Evolutionary conservation across 2,329 filamentous ascomycete genomes (phyloP).

Genomic region (Paracamarosporium sp.): DNA sequence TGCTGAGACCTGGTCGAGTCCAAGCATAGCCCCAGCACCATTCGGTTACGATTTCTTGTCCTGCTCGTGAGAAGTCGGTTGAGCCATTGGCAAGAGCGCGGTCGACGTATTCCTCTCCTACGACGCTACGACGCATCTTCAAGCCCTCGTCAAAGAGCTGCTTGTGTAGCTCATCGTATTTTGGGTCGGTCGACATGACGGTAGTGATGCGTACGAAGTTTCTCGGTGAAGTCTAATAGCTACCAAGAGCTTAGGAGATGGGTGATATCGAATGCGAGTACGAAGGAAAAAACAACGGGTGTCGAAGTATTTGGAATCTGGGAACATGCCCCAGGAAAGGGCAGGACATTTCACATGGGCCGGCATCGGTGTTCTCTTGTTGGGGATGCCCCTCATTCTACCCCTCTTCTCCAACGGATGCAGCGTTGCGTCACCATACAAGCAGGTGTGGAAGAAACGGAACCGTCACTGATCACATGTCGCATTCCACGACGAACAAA

Average conservation of each 20-base stretch:
- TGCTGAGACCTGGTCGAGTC: slow-evolving; percentile 67
- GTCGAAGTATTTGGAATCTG: slow-evolving; percentile 10
- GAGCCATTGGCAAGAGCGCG: slow-evolving; percentile 62
- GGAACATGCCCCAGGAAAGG: not conserved
- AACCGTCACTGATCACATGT: not conserved
- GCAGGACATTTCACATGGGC: slow-evolving; percentile 13
- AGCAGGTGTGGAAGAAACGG: not conserved
- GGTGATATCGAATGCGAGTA: not conserved
- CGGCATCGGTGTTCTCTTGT: slow-evolving; percentile 21
- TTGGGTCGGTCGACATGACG: slow-evolving; percentile 50
- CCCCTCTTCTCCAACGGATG: slow-evolving; percentile 33
- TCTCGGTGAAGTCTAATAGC: not conserved
- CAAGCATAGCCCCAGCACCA: slow-evolving; percentile 70
- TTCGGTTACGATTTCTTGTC: slow-evolving; percentile 69
- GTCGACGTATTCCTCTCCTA: slow-evolving; percentile 68
- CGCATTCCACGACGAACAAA: not conserved
- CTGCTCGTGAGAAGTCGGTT: slow-evolving; percentile 65
- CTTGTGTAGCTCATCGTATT: slow-evolving; percentile 56
- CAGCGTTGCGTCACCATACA: not conserved
- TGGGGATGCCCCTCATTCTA: slow-evolving; percentile 15
- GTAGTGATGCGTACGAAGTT: slow-evolving; percentile 17
- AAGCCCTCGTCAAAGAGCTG: slow-evolving; percentile 67
- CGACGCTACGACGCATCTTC: slow-evolving; percentile 65
- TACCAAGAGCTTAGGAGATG: not conserved
- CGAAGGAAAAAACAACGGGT: not conserved